Evolutionary conservation across 2,329 filamentous ascomycete genomes (phyloP).

Genomic region (Paraphaeosphaeria sporulosa): DNA sequence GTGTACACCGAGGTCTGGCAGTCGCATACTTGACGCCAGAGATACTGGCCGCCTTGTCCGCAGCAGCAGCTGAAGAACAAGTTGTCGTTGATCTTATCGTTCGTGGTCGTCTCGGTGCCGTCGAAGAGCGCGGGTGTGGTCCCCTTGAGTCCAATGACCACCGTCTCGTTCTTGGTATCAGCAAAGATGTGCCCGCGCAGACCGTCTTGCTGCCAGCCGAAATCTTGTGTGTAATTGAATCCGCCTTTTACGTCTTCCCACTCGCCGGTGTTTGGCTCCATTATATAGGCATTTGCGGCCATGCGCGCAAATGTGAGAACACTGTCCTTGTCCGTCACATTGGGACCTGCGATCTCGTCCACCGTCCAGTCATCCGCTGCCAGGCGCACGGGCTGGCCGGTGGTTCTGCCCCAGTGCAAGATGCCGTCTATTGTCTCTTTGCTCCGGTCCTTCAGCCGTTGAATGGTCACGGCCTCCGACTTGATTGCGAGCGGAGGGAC

Average conservation of each 20-base stretch:
- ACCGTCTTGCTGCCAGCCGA: constrained; percentile 91
- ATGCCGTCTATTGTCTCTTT: constrained; percentile 80
- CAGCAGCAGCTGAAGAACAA: constrained; percentile 98
- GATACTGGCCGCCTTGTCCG: constrained; percentile 87
- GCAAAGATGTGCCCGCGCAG: constrained; percentile 92
- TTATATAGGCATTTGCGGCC: constrained; percentile 87
- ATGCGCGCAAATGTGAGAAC: constrained; percentile 86
- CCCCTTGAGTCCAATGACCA: constrained; percentile 92
- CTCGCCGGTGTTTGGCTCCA: constrained; percentile 72
- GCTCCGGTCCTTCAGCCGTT: constrained; percentile 81
- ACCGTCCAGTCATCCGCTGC: constrained; percentile 81
- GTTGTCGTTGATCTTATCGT: constrained; percentile 98
- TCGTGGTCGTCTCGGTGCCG: constrained; percentile 94
- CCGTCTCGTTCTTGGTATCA: constrained; percentile 82
- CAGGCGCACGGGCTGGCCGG: constrained; percentile 72
- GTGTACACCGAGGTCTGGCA: constrained; percentile 87
- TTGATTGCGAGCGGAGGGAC: constrained; percentile 59
- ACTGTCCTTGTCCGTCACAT: constrained; percentile 85
- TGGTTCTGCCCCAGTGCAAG: constrained; percentile 73
- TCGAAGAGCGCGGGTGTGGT: constrained; percentile 90
- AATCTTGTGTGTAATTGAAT: constrained; percentile 87
- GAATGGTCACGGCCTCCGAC: constrained; percentile 73
- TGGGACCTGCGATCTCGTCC: constrained; percentile 79
- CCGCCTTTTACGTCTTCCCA: constrained; percentile 76
- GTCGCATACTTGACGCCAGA: constrained; percentile 92